phyloP scores from a whole-genome alignment of 805 yeast genomes.

The Yarrowia sp. region DNA sequence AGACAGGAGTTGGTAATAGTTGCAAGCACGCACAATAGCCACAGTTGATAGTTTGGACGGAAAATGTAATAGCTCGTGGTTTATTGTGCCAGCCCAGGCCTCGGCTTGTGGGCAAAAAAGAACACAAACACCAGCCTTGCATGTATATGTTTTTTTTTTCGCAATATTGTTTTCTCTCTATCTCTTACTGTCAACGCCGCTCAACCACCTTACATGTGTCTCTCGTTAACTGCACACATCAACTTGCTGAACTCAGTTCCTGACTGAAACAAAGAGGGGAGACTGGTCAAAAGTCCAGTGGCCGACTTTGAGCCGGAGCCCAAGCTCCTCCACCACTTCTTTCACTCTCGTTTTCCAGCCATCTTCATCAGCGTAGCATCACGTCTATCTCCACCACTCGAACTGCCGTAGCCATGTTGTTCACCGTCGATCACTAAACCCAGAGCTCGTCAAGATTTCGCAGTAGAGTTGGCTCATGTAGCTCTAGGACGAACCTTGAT shows the following conservation, averaged over 20 bases:
- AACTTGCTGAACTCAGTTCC: conserved; percentile 32
- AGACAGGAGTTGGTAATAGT: conserved; percentile 18
- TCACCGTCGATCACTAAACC: conserved; percentile 27
- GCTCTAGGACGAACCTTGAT: conserved; percentile 7
- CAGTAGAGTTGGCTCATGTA: conserved; percentile 12
- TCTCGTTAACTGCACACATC: background rate
- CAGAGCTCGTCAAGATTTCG: background rate
- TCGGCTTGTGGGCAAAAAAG: no score
- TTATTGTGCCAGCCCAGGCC: no score
- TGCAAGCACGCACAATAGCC: background rate
- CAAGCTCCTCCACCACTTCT: no score
- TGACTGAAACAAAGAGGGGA: background rate
- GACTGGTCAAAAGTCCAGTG: no score
- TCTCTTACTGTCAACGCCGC: conserved; percentile 7
- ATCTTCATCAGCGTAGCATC: conserved; percentile 3
- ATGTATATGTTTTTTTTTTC: no score
- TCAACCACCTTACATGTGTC: background rate
- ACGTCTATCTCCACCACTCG: background rate
- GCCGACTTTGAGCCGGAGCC: no score
- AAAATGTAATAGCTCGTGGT: no score
- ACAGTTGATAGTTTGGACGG: no score
- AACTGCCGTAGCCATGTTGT: conserved; percentile 28
- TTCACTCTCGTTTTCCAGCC: no score
- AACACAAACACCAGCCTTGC: no score
- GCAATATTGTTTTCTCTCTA: background rate